Evolutionary conservation across 1,284 basidiomycete species (phyloP), one percentile per base, ranked within the genome.

Genomic region (Tilletia caries): DNA sequence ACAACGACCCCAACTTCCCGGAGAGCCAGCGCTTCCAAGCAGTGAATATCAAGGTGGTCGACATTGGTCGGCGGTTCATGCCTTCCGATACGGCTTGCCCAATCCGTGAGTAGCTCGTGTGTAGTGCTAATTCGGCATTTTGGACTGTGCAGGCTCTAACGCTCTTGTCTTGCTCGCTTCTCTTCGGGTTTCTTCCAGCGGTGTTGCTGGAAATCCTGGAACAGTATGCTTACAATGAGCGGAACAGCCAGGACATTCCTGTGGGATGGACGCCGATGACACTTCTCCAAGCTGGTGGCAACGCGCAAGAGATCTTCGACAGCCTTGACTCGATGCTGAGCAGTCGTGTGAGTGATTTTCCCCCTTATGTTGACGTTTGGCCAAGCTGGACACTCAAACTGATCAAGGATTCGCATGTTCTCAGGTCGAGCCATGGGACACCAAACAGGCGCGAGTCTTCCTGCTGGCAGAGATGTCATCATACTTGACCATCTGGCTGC

Each of bases 311-410:
- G 68, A 87, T 93, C 70, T 94, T 92, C 88, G 91, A 92, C 75
- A 88, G 91, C 32, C 87, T 93, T 73, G 90, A 93, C 77, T 90
- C 90, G 79, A 91, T 95, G 86, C 92, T 94, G 73, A 90, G 92
- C 58, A 62, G 58, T 34, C 27, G 58, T 1, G 58, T 62, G 77
- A 91, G 91, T 44, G 91, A 92, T 85, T 92, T 92, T 80, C 72
- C n/a, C 34, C 37, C 4, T 25, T 32, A n/a, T n/a, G n/a, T 25
- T 2, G 37, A n/a, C 43, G 41, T 12, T 66, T 44, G 13, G 20
- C 12, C 32, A 10, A 32, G 25, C 34, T 5, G 37, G 8, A 15
- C 1, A 5, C 44, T 54, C n/a, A n/a, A 23, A 54, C 52, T 54
- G 12, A 29, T 8, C 25, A 4, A 25, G 20, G n/a, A 6, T 25